Evolutionary conservation across 441 rosid species (phyloP).

Genomic region (Breynia disticha): DNA sequence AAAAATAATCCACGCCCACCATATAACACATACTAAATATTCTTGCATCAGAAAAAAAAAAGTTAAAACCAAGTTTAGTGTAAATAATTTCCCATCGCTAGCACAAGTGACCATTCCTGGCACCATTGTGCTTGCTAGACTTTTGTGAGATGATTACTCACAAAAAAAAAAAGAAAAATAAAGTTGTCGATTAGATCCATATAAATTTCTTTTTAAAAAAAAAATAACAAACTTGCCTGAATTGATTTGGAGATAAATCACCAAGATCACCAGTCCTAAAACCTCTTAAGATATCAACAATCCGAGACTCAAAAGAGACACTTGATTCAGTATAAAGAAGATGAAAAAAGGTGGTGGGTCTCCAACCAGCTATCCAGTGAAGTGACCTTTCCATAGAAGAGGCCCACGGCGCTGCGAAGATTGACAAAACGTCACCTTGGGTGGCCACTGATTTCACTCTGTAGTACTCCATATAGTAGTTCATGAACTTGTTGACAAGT

Average conservation of each 20-base stretch:
- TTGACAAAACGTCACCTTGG: constrained; percentile 40
- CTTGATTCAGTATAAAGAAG: constrained; percentile 73
- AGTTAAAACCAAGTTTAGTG: neutral
- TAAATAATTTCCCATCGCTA: no score
- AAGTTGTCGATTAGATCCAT: no score
- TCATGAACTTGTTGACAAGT: constrained; percentile 37
- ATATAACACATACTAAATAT: no score
- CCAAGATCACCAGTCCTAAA: constrained; percentile 65
- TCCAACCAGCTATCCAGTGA: constrained; percentile 75
- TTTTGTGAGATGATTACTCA: no score
- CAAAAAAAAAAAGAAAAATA: no score
- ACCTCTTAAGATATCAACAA: constrained; percentile 64
- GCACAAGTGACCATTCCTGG: no score
- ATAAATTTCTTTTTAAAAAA: no score
- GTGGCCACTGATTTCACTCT: constrained; percentile 31
- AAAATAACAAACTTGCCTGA: constrained; percentile 32
- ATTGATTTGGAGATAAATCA: constrained; percentile 67
- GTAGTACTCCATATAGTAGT: constrained; percentile 49
- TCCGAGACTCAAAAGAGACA: constrained; percentile 61
- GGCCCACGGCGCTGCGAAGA: constrained; percentile 66
- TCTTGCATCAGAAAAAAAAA: neutral
- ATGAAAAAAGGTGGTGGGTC: constrained; percentile 75
- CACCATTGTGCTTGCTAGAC: no score
- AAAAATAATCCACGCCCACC: no score
- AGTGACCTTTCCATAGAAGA: constrained; percentile 68